Evolutionary conservation across 2,329 filamentous ascomycete species (phyloP).

Genomic region (Arthroderma uncinatum): DNA sequence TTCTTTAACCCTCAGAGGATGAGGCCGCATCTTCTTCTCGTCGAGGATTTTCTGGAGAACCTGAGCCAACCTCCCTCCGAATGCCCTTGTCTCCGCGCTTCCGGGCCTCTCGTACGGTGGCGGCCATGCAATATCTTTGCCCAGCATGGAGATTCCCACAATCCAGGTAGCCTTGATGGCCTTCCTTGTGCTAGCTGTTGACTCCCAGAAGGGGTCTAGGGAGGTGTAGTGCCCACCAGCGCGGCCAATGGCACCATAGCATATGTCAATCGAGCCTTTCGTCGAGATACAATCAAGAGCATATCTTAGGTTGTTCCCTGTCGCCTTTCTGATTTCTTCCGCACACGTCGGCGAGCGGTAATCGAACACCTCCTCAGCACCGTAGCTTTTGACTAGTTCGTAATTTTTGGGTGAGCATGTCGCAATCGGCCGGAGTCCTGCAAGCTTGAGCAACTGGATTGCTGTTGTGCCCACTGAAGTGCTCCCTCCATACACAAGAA

Average conservation of each 20-base stretch:
- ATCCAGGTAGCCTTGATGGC: slow-evolving; percentile 14
- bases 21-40: slow-evolving; percentile 5
- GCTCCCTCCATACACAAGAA: slow-evolving; percentile 39
- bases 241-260: slow-evolving; percentile 18
- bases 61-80: not conserved
- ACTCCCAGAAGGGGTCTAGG: slow-evolving; percentile 13
- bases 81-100: slow-evolving; percentile 7
- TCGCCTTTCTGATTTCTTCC: slow-evolving; percentile 16
- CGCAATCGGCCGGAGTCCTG: slow-evolving; percentile 25
- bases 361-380: slow-evolving; percentile 27
- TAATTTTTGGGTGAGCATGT: slow-evolving; percentile 28
- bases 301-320: slow-evolving; percentile 12
- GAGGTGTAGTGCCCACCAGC: slow-evolving; percentile 17
- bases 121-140: slow-evolving; percentile 12
- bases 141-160: slow-evolving; percentile 14
- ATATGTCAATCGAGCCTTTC: slow-evolving; percentile 13
- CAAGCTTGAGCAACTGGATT: slow-evolving; percentile 18
- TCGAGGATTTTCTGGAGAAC: slow-evolving; percentile 6
- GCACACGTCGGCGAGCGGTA: slow-evolving; percentile 14
- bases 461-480: slow-evolving; percentile 36
- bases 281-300: slow-evolving; percentile 13
- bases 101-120: slow-evolving; percentile 7
- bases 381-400: slow-evolving; percentile 25
- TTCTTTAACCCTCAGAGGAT: slow-evolving; percentile 4
- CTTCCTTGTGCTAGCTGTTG: not conserved